A percentile compares a stretch with the other conserved stretches of the same genome.
phyloP scores from a whole-genome alignment of 2,329 filamentous ascomycete species.

The Lecanicillium sp. region DNA sequence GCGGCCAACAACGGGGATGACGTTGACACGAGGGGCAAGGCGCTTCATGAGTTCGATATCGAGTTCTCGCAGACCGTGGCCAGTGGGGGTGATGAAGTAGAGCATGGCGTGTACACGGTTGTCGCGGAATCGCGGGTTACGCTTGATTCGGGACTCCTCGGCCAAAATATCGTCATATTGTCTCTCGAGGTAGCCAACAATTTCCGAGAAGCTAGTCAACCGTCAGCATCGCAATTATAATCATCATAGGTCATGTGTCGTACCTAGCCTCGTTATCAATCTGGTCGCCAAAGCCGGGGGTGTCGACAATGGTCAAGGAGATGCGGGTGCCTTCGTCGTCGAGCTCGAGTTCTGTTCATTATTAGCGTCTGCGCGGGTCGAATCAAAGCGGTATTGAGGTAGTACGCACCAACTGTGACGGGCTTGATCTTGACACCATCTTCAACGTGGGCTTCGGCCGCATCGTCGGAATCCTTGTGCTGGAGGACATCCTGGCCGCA shows the following conservation, averaged over 20 bases:
- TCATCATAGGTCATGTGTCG: too few species aligned
- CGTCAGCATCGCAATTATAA: too few species aligned
- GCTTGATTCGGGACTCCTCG: constrained; percentile 99
- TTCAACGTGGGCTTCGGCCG: constrained; percentile 80
- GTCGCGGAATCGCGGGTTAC: constrained; percentile 98
- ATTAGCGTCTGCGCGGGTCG: constrained; percentile 17
- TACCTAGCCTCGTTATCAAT: constrained; percentile 98
- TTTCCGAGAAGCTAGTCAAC: constrained; percentile 78
- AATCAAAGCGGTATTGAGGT: constrained; percentile 5
- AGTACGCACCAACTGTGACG: constrained; percentile 77
- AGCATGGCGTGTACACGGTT: constrained; percentile 97
- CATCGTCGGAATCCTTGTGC: constrained; percentile 90
- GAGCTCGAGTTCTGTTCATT: constrained; percentile 69
- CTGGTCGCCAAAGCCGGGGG: constrained; percentile 95
- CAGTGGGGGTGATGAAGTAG: constrained; percentile 98
- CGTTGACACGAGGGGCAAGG: constrained; percentile 94
- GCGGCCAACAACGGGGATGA: constrained; percentile 97
- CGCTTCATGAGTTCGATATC: constrained; percentile 99
- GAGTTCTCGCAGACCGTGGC: constrained; percentile 94
- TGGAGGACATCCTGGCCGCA: constrained; percentile 88
- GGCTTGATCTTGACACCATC: constrained; percentile 98
- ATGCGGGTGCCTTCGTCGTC: constrained; percentile 98
- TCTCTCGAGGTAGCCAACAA: constrained; percentile 95
- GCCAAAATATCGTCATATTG: constrained; percentile 99
- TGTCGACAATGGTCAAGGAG: constrained; percentile 96